Evolutionary conservation across 2,329 filamentous ascomycete genomes (phyloP).

Genomic region (Chaetomium sp.): DNA sequence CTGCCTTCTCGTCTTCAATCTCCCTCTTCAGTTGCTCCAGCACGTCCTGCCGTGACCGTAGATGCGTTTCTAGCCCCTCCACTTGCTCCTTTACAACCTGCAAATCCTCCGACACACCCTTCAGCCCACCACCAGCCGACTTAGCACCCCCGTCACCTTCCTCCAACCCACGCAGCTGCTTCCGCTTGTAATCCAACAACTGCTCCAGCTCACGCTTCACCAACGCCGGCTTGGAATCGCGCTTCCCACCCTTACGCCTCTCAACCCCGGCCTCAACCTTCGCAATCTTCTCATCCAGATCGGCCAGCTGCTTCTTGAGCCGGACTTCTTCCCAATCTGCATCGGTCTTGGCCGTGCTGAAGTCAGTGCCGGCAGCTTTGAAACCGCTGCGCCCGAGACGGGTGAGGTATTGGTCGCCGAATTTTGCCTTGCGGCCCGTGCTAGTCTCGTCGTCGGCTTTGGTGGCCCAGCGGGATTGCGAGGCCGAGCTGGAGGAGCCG

Average conservation of each 20-base stretch:
- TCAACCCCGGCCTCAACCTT: slow-evolving; percentile 71
- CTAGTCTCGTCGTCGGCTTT: slow-evolving; percentile 72
- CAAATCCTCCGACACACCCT: slow-evolving; percentile 9
- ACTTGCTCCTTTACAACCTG: slow-evolving; percentile 90
- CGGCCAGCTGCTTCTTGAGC: slow-evolving; percentile 83
- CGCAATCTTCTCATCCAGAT: slow-evolving; percentile 81
- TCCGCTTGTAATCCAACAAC: slow-evolving; percentile 88
- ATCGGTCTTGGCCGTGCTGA: slow-evolving; percentile 67
- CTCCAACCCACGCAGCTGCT: slow-evolving; percentile 68
- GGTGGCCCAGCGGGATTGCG: slow-evolving; percentile 70
- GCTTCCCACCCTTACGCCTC: slow-evolving; percentile 58
- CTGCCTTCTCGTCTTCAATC: slow-evolving; percentile 77
- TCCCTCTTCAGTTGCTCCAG: slow-evolving; percentile 72
- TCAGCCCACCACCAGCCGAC: slow-evolving; percentile 66
- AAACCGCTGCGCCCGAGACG: slow-evolving; percentile 79
- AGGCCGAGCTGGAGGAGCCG: slow-evolving; percentile 28
- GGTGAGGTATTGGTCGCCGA: slow-evolving; percentile 93
- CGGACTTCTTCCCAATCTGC: slow-evolving; percentile 93
- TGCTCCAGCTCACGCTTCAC: slow-evolving; percentile 94
- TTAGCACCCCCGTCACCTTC: slow-evolving; percentile 57
- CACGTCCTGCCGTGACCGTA: slow-evolving; percentile 67
- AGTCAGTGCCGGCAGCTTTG: slow-evolving; percentile 82
- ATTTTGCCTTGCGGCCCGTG: slow-evolving; percentile 90
- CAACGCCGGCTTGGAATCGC: slow-evolving; percentile 77
- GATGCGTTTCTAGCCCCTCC: slow-evolving; percentile 78